These are phyloP conservation scores for Rhazya stricta DNA, from an alignment of 257 asterid species.

Conservation along the genomic window DNA sequence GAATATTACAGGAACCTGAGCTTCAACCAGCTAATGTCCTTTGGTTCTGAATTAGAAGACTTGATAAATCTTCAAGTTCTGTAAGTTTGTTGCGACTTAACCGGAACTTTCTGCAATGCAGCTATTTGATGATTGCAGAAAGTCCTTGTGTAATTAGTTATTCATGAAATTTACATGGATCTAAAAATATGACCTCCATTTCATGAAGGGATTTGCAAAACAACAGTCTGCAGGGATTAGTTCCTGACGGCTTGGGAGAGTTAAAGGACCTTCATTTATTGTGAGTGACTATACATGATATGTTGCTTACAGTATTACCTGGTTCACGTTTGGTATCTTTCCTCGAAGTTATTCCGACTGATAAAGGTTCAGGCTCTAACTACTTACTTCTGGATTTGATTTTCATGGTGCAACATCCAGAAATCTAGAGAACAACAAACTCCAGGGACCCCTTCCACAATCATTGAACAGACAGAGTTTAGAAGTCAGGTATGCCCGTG, in stretches of 20 bases:
- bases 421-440: slow-evolving; percentile 77
- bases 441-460: slow-evolving; percentile 89
- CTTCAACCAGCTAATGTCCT: slow-evolving; percentile 70
- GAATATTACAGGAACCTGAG: slow-evolving; percentile 70
- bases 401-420: slow-evolving; percentile 31
- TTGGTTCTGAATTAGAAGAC: slow-evolving; percentile 83
- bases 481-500: slow-evolving; percentile 54
- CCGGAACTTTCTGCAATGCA: too few species aligned
- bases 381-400: slow-evolving; percentile 3
- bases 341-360: slow-evolving; percentile 4
- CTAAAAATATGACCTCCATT: not conserved
- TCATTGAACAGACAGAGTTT: slow-evolving; percentile 64
- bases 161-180: not conserved
- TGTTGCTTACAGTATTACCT: not conserved
- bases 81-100: slow-evolving; percentile 41
- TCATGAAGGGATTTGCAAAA: slow-evolving; percentile 71
- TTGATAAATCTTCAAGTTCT: slow-evolving; percentile 79
- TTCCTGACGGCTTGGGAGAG: slow-evolving; percentile 75
- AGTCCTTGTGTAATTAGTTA: not conserved
- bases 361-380: slow-evolving; percentile 1
- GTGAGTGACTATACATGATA: slow-evolving; percentile 40
- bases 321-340: not conserved
- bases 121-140: not conserved
- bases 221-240: slow-evolving; percentile 73
- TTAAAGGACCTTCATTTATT: slow-evolving; percentile 63